Evolutionary conservation across 257 asterid species (phyloP), one percentile per base, ranked within the genome.

Genomic region (Vinca minor): DNA sequence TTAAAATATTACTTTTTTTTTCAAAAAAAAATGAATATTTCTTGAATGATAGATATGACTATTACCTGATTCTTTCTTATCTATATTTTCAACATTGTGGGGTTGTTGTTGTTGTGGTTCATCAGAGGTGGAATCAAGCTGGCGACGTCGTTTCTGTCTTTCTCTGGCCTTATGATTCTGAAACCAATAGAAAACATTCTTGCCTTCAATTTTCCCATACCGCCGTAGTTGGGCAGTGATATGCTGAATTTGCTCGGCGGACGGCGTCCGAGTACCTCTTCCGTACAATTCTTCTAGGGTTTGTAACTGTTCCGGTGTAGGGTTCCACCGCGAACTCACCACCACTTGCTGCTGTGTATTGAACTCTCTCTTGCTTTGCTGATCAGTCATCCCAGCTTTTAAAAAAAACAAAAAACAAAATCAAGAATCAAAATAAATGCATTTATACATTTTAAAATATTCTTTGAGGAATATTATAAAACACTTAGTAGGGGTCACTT

Each of bases 261-360:
- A 77, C 1, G 96, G 96, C 5, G 98, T 91, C 26, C 96, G 72
- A 1, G 94, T 89, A 1, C 98, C 98, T 4, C 85, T 58, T 15
- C 87, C 77, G 32, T 91, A 91, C 63, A 91, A 26, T 23, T 88
- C 96, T 50, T 88, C 95, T 0, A 91, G 91, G 63, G 89, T 78
- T 36, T 88, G 95, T 12, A 88, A 81, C 78, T 91, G 98, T 62
- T 91, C 98, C 2, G 95, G 95, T 3, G 98, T 86, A 7, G 98
- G 98, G 57, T 88, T 91, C 98, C 98, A 91, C n/a, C 98, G 75
- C n/a, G 98, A 86, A 54, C 91, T 88, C 70, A 87, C 96, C 15
- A 88, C 96, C 4, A 86, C 94, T 61, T 91, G 95, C 46, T 88
- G 96, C n/a, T 3, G 82, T n/a, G n/a, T 48, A 39, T 53, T 73